A percentile compares a stretch with the other conserved stretches of the same genome.
Evolutionary conservation across 225 moss, liverwort and hornwort genomes (phyloP).

Genomic region (Climacium dendroides): DNA sequence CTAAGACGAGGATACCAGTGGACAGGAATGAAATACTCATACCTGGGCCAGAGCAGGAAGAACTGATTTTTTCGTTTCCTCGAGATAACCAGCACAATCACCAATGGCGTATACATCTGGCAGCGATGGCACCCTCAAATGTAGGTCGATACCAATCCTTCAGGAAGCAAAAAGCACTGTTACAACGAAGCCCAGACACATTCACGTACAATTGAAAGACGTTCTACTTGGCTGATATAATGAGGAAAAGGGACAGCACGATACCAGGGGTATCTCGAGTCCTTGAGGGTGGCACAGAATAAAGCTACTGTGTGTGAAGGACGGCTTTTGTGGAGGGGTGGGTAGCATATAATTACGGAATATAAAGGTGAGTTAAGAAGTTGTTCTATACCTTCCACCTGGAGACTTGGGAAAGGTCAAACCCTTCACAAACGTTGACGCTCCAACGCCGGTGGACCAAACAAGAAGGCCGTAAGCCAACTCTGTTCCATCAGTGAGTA

Average conservation of each 20-base stretch:
- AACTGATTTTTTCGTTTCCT: slow-evolving; percentile 48
- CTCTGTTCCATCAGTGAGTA: slow-evolving; percentile 47
- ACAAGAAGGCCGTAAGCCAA: slow-evolving; percentile 74
- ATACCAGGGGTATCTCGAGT: background rate
- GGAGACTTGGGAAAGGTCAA: slow-evolving; percentile 50
- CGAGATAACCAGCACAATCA: slow-evolving; percentile 69
- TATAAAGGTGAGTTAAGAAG: background rate
- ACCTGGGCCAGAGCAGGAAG: slow-evolving; percentile 78
- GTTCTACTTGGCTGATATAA: background rate
- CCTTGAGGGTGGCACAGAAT: background rate
- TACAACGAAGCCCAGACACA: background rate
- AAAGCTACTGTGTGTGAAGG: background rate
- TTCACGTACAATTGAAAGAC: background rate
- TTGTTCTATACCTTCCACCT: slow-evolving; percentile 25
- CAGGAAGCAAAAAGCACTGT: background rate
- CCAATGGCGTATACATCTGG: slow-evolving; percentile 72
- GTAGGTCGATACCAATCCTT: slow-evolving; percentile 67
- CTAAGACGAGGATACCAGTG: background rate
- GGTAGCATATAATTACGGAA: background rate
- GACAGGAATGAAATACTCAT: background rate
- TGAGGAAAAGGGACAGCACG: background rate
- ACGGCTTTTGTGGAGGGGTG: background rate
- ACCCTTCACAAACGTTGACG: slow-evolving; percentile 58
- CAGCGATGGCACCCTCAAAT: slow-evolving; percentile 42
- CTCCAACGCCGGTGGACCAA: slow-evolving; percentile 85